Evolutionary conservation across 2,329 filamentous ascomycete genomes (phyloP).

Genomic region (Endoconidiophora polonica): DNA sequence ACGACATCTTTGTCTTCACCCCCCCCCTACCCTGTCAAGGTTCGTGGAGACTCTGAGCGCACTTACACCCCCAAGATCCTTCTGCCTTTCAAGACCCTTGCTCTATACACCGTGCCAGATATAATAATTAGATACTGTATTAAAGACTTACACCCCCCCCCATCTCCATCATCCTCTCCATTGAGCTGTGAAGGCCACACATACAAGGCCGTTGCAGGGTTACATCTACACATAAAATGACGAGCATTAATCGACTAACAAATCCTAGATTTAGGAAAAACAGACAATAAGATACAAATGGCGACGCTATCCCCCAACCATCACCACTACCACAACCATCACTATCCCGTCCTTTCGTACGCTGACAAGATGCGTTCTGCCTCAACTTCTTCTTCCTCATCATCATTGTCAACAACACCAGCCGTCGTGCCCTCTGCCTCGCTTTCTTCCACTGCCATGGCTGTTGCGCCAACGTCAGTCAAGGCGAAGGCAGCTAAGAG

Average conservation of each 20-base stretch:
- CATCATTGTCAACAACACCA: conserved; percentile 15
- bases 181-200: no score
- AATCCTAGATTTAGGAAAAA: background rate
- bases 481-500: conserved; percentile 37
- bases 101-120: no score
- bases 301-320: conserved; percentile 48
- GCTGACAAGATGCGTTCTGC: conserved; percentile 20
- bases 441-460: conserved; percentile 47
- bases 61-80: no score
- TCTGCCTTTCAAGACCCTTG: no score
- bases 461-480: conserved; percentile 39
- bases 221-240: no score
- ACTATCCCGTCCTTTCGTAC: conserved; percentile 29
- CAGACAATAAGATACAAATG: conserved; percentile 37
- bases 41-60: no score
- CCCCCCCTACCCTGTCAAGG: no score
- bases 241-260: background rate
- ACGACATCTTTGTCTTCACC: no score
- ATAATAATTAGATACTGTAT: no score
- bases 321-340: conserved; percentile 26
- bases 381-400: conserved; percentile 6
- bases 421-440: conserved; percentile 44
- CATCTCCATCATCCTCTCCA: no score
- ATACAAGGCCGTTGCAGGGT: no score
- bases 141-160: no score